A percentile compares a stretch with the other conserved stretches of the same genome.
These are phyloP conservation scores for Nicotiana obtusifolia DNA, from an alignment of 257 asterid genomes.

Conservation along the genomic window DNA sequence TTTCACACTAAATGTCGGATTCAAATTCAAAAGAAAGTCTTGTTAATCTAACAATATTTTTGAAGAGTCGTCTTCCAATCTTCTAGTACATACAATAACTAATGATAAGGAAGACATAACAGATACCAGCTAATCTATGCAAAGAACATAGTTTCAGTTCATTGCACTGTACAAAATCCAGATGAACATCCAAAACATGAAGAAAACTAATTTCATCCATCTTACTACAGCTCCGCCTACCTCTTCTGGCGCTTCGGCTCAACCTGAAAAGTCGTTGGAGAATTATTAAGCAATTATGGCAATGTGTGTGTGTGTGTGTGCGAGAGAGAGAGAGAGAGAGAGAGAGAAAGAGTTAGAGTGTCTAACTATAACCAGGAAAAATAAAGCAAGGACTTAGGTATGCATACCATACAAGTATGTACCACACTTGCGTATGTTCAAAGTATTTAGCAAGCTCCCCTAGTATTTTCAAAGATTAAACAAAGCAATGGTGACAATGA, in stretches of 20 bases:
- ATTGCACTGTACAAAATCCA: conserved; percentile 23
- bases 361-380: not conserved
- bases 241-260: conserved; percentile 48
- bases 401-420: not conserved
- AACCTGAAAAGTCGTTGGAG: conserved; percentile 21
- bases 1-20: not conserved
- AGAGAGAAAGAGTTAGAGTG: not conserved
- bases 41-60: not conserved
- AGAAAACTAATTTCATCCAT: not conserved
- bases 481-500: not conserved
- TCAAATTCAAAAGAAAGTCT: not conserved
- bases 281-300: not conserved
- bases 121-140: conserved; percentile 13
- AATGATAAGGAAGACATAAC: not conserved
- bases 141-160: conserved; percentile 15
- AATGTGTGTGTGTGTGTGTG: too few species aligned
- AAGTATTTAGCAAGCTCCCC: not conserved
- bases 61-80: not conserved
- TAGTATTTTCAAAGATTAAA: not conserved
- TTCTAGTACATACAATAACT: conserved; percentile 9
- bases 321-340: too few species aligned
- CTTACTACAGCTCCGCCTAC: conserved; percentile 13
- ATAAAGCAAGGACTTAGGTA: not conserved
- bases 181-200: conserved; percentile 10
- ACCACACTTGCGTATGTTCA: not conserved